These are phyloP conservation scores for Phytophthora pseudosyringae DNA, from an alignment of 352 stramenopile genomes.

Conservation along the genomic window DNA sequence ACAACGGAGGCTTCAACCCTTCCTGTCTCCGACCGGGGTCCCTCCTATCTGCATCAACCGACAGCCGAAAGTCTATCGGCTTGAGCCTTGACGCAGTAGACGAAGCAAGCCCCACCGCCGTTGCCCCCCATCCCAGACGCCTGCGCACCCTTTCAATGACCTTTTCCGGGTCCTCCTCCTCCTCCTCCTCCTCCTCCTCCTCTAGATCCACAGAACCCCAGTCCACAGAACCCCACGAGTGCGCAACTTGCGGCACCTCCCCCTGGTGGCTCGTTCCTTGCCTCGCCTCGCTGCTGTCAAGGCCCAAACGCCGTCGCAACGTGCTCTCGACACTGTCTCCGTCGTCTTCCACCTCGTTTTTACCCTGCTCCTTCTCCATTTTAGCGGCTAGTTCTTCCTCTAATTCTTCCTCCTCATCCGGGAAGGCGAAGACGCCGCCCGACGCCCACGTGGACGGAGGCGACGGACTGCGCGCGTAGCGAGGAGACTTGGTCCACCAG, in stretches of 20 bases:
- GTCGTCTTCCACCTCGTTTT: neutral
- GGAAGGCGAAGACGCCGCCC: slow-evolving; percentile 25
- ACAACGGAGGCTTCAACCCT: slow-evolving; percentile 24
- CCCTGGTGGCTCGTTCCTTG: neutral
- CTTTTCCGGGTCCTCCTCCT: slow-evolving; percentile 44
- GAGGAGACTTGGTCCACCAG: slow-evolving; percentile 63
- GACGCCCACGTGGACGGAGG: slow-evolving; percentile 37
- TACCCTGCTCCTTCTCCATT: neutral
- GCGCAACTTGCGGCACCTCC: neutral
- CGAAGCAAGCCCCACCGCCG: neutral
- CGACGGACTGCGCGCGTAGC: slow-evolving; percentile 26
- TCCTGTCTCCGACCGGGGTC: neutral
- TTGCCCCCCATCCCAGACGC: slow-evolving; percentile 46
- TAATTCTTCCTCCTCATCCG: slow-evolving; percentile 30
- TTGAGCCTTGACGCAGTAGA: slow-evolving; percentile 5
- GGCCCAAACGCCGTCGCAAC: slow-evolving; percentile 26
- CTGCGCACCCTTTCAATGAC: slow-evolving; percentile 70
- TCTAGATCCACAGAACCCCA: slow-evolving; percentile 24
- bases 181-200: slow-evolving; percentile 7
- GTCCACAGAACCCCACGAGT: slow-evolving; percentile 15
- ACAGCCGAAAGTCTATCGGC: slow-evolving; percentile 12
- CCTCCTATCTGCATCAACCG: slow-evolving; percentile 5
- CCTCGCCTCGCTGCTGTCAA: neutral
- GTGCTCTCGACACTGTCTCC: slow-evolving; percentile 32
- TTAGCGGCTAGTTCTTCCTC: slow-evolving; percentile 17